These are phyloP conservation scores for Aspergillus hiratsukae DNA, from an alignment of 2,329 filamentous ascomycete genomes.

Conservation along the genomic window DNA sequence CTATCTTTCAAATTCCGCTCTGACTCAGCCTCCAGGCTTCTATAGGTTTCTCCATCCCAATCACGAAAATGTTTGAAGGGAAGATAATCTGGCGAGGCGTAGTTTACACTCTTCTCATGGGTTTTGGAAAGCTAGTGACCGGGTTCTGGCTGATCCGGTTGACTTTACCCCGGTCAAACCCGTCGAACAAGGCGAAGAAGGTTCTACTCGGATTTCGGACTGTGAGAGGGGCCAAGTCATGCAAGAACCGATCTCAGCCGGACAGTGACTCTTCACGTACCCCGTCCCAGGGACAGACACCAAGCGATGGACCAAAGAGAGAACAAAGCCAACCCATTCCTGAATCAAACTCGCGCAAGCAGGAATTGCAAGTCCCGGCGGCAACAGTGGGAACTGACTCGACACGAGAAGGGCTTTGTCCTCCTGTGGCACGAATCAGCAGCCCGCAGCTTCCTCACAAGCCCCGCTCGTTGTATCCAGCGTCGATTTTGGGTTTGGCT, in stretches of 20 bases:
- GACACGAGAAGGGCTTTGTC: conserved; percentile 14
- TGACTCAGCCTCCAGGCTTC: conserved; percentile 36
- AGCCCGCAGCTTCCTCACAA: conserved; percentile 33
- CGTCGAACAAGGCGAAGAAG: background rate
- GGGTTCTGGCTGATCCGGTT: conserved; percentile 54
- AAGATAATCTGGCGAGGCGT: conserved; percentile 66
- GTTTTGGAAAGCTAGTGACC: conserved; percentile 56
- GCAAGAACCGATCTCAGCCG: background rate
- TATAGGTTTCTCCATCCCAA: conserved; percentile 74
- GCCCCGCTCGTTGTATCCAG: conserved; percentile 62
- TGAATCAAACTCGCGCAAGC: background rate
- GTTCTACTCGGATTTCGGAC: background rate
- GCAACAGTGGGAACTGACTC: background rate
- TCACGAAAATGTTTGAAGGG: conserved; percentile 63
- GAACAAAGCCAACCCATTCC: background rate
- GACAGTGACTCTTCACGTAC: background rate
- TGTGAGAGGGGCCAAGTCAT: background rate
- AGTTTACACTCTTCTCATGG: conserved; percentile 69
- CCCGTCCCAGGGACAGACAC: background rate
- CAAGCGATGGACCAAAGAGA: background rate
- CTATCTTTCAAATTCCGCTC: background rate
- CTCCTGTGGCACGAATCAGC: conserved; percentile 3
- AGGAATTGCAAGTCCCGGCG: background rate
- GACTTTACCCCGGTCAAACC: conserved; percentile 1
- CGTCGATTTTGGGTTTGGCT: conserved; percentile 59